Evolutionary conservation across 169 alveolate species (phyloP).

Genomic region (Plasmodium billcollinsi): DNA sequence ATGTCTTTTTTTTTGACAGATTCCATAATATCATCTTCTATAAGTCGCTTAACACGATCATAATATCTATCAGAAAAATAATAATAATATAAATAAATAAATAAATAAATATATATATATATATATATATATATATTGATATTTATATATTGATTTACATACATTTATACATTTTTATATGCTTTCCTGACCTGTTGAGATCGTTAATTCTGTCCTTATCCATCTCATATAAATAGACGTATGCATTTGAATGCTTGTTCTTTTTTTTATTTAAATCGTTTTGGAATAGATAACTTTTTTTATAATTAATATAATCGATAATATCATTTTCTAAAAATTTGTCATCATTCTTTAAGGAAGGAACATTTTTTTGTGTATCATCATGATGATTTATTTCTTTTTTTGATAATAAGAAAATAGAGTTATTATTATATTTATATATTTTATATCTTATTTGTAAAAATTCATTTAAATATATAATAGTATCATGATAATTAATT

Average conservation of each 20-base stretch:
- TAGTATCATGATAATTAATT: conserved; percentile 26
- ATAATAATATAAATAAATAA: not conserved
- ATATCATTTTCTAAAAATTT: conserved; percentile 44
- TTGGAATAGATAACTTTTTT: conserved; percentile 14
- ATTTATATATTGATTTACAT: not conserved
- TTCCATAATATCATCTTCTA: conserved; percentile 52
- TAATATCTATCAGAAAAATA: conserved; percentile 14
- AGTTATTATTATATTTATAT: conserved; percentile 18
- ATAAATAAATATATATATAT: not conserved
- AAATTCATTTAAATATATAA: conserved; percentile 28
- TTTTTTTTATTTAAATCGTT: conserved; percentile 5
- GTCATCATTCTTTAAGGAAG: conserved; percentile 18
- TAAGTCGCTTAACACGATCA: conserved; percentile 13
- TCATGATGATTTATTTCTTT: not conserved
- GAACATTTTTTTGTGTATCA: not conserved
- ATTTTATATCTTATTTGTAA: conserved; percentile 47
- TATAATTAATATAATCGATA: conserved; percentile 46
- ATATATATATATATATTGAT: not conserved
- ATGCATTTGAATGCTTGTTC: conserved; percentile 27
- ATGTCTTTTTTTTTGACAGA: conserved; percentile 34
- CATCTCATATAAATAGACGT: conserved; percentile 16
- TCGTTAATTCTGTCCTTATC: conserved; percentile 26
- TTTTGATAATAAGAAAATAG: not conserved
- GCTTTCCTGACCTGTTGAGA: conserved; percentile 13
- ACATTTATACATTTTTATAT: not conserved